Base-by-base conservation (phyloP, 2,329 filamentous ascomycete species). In the Stylonectria norvegica region DNA sequence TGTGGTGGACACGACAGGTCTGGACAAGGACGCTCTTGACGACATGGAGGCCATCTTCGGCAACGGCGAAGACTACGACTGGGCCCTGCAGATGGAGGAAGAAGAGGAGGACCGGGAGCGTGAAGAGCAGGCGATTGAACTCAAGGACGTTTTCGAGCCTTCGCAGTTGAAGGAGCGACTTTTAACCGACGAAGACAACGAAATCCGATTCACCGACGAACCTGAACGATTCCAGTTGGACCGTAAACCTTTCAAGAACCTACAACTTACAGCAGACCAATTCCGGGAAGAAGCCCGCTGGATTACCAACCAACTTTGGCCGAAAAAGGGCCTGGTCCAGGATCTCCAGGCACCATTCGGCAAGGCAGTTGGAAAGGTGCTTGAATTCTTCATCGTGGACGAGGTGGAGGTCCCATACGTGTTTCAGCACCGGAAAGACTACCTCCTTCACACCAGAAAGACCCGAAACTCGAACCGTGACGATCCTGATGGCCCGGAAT, bases 101-200 rank as follows among this genome's bases (percentile, higher is more conserved):
- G 84, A 89, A 35, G 85, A 90, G 50, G 87, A 94, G 50, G 83
- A 87, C 34, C 81, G 85, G 42, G 76, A 86, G 50, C 78, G 83
- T 44, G 86, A 88, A 47, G 87, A 94, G 51, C 86, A 90, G 56
- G 83, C 84, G 31, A 80, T 97, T 29, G 89, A 96, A 65, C 78
- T 98, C 48, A 96, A 97, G 69, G 91, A 98, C 61, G 91, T 98
- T 36, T 98, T 98, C 57, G 93, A 98, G 66, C 93, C 93, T 1
- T 95, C 90, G 3, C 89, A 98, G 63, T 78, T 98, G 27, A 83
- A 85, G 41, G 93, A 98, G 67, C 91, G 89, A 67, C 85, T 97
- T 63, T 79, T 98, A 54, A 98, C 93, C 7, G 93, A 97, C 42
- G 89, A 90, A 49, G 93, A 98, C 63, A 95, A 97, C 62, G 71